Conservation (phyloP, 2,329 filamentous ascomycete species). For the Fusarium sp. region DNA sequence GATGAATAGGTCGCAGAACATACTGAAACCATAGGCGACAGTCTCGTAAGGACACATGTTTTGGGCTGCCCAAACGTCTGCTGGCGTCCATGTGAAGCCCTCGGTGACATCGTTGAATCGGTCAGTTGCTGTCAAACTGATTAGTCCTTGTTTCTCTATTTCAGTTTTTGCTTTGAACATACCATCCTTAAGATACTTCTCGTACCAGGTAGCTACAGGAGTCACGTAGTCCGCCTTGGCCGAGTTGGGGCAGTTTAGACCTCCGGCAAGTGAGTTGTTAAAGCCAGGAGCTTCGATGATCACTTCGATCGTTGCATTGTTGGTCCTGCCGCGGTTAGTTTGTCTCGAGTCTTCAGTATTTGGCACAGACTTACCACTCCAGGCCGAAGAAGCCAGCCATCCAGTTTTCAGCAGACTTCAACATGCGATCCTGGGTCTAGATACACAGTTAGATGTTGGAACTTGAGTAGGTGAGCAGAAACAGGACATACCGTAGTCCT, state of each 20-base stretch:
- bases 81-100: constrained; percentile 72
- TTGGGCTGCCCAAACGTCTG: constrained; percentile 76
- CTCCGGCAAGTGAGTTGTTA: constrained; percentile 80
- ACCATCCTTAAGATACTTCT: constrained; percentile 74
- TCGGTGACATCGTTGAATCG: constrained; percentile 69
- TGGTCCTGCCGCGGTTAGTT: constrained; percentile 60
- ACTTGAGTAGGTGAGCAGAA: too few relatives aligned
- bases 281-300: constrained; percentile 74
- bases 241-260: constrained; percentile 74
- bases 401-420: constrained; percentile 82
- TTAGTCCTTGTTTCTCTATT: constrained; percentile 2
- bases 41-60: constrained; percentile 83
- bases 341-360: not conserved
- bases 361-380: constrained; percentile 64
- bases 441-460: constrained; percentile 23
- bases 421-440: constrained; percentile 80
- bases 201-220: constrained; percentile 71
- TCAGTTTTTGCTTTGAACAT: constrained; percentile 17
- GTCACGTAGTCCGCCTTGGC: constrained; percentile 65
- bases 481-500: constrained; percentile 69
- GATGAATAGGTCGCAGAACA: constrained; percentile 81
- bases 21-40: constrained; percentile 79
- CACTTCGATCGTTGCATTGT: constrained; percentile 78
- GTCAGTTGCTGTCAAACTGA: constrained; percentile 62
- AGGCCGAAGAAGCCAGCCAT: constrained; percentile 84